Evolutionary conservation across 441 rosid genomes (phyloP), one percentile per base, ranked within the genome.

Genomic region (Melastoma candidum): DNA sequence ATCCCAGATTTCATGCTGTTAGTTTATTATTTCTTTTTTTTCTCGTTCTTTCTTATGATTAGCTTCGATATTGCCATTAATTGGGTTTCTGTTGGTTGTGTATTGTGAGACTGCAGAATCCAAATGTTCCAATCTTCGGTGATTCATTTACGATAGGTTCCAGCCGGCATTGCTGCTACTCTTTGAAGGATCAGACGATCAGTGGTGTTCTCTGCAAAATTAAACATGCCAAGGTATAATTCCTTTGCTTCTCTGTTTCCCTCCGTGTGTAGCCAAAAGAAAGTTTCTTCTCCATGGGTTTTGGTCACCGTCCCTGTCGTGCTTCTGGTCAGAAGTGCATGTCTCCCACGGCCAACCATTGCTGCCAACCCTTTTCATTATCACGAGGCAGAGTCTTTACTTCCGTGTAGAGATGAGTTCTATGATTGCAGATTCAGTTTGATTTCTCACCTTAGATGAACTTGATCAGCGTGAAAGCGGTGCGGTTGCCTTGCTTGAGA

Each of bases 391-490:
- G 7, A 29, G 7, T 29, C 36, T 56, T 68, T 45, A 51, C 22
- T 61, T 68, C 60, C 64, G 74, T 72, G 68, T 65, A 68, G 83
- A 66, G 80, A 74, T 74, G 73, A 79, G 72, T 77, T 74, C 73
- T 74, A 65, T 74, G 74, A 61, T 73, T 80, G 83, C 72, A 67
- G 52, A 72, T 81, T 79, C 79, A 74, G 78, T 76, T 74, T 78
- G 74, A 70, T 74, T 78, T 71, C 82, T 81, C 79, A 89, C 78
- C 76, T 69, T 78, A 74, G 82, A 71, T 86, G 75, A 77, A 72
- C 93, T 77, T 84, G 80, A 73, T 75, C 87, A 93, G 99, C 78
- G 65, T 17, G 89, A 81, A 73, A 94, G 85, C 65, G 59, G 75
- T 69, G 76, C 74, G 45, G 80, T 68, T 49, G 94, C 92, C 25